phyloP scores from a whole-genome alignment of 2,329 filamentous ascomycete genomes.

The Trichoderma koningiopsis region DNA sequence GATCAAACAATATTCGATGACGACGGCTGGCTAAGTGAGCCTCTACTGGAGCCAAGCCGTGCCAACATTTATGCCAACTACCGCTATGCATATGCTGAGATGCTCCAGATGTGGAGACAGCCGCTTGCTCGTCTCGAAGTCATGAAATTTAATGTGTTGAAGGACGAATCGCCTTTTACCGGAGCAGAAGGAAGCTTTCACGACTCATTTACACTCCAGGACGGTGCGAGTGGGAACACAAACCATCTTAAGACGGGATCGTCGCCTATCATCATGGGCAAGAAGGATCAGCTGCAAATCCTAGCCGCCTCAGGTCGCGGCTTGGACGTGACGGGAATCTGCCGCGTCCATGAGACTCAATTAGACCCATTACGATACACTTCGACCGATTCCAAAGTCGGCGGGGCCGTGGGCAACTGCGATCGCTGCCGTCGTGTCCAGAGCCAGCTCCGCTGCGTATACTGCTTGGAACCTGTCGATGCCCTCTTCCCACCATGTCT shows the following conservation, averaged over 20 bases:
- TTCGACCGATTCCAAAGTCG: constrained; percentile 42
- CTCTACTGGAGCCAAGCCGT: constrained; percentile 58
- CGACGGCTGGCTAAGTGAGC: constrained; percentile 64
- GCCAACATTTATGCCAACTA: constrained; percentile 58
- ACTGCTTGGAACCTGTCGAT: constrained; percentile 62
- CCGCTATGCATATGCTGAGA: constrained; percentile 67
- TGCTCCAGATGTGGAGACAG: constrained; percentile 67
- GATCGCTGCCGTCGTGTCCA: constrained; percentile 58
- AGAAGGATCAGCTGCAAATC: constrained; percentile 55
- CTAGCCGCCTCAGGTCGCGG: constrained; percentile 57
- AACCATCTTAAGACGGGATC: constrained; percentile 44
- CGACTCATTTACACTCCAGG: constrained; percentile 43
- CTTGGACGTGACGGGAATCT: constrained; percentile 65
- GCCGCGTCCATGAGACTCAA: constrained; percentile 63
- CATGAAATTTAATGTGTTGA: constrained; percentile 68
- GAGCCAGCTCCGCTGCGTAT: constrained; percentile 61
- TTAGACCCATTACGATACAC: constrained; percentile 60
- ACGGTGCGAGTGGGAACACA: constrained; percentile 41
- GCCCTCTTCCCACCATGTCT: constrained; percentile 64
- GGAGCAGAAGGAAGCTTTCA: constrained; percentile 39
- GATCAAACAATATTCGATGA: constrained; percentile 69
- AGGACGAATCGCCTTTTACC: constrained; percentile 45
- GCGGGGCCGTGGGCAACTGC: constrained; percentile 54
- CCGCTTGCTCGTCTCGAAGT: constrained; percentile 66
- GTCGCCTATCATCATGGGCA: constrained; percentile 59